Percentiles rank a stretch among this genome's conserved stretches.
Conservation (phyloP, 257 asterid genomes). For the Lycium ferocissimum region DNA sequence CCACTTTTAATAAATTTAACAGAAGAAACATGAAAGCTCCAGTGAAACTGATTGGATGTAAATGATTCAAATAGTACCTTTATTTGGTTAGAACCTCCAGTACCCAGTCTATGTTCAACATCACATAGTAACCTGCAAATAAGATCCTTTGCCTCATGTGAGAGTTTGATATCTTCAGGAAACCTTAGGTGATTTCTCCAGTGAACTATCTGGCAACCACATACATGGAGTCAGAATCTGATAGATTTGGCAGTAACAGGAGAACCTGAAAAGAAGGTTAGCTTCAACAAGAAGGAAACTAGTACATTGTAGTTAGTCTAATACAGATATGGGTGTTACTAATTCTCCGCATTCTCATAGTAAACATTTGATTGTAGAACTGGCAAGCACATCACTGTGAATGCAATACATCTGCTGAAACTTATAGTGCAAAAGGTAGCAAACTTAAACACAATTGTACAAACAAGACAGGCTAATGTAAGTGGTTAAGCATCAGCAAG, state of each 20-base stretch:
- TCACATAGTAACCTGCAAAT: conserved; percentile 87
- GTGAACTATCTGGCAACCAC: conserved; percentile 80
- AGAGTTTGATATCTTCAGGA: conserved; percentile 76
- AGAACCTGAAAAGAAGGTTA: conserved; percentile 3
- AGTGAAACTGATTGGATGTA: conserved; percentile 5
- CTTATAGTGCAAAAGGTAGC: conserved; percentile 11
- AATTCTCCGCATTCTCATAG: background rate
- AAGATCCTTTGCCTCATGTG: conserved; percentile 89
- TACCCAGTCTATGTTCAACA: conserved; percentile 94
- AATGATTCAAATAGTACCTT: conserved; percentile 56
- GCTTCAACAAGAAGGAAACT: conserved; percentile 11
- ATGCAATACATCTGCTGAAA: background rate
- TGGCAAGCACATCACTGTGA: conserved; percentile 1
- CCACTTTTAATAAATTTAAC: conserved; percentile 31
- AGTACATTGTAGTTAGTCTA: background rate
- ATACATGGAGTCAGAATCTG: conserved; percentile 34
- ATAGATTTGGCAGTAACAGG: conserved; percentile 8
- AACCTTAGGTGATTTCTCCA: conserved; percentile 92
- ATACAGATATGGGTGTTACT: background rate
- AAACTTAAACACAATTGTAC: background rate
- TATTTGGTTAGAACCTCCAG: conserved; percentile 84
- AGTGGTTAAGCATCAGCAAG: background rate
- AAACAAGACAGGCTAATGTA: background rate
- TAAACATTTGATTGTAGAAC: conserved; percentile 9
- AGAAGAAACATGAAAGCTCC: conserved; percentile 25